Evolutionary conservation across 768 basidiomycete genomes (phyloP).

Genomic region (Naganishia friedmannii): DNA sequence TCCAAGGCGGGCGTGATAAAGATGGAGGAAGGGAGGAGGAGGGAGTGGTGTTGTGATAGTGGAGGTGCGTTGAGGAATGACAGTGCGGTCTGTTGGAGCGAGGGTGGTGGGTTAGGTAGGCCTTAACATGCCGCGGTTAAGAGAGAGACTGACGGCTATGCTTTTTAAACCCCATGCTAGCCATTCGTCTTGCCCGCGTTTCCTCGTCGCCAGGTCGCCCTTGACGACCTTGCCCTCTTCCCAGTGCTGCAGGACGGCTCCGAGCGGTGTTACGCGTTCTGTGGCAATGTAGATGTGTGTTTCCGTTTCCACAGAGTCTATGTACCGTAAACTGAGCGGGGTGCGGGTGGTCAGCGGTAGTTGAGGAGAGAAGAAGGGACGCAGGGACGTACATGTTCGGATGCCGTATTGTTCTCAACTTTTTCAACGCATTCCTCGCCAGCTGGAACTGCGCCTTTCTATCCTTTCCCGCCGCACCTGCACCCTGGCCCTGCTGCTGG

Average conservation of each 20-base stretch:
- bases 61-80: constrained; percentile 82
- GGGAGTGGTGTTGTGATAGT: constrained; percentile 77
- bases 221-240: constrained; percentile 43
- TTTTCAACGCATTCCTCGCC: constrained; percentile 84
- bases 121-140: constrained; percentile 7
- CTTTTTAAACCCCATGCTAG: constrained; percentile 89
- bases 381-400: constrained; percentile 66
- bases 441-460: constrained; percentile 67
- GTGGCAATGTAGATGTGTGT: constrained; percentile 86
- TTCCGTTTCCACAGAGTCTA: constrained; percentile 90
- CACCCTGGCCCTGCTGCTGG: constrained; percentile 41
- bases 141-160: constrained; percentile 22
- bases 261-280: constrained; percentile 79
- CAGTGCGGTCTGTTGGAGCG: constrained; percentile 63
- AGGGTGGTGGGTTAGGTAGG: constrained; percentile 52
- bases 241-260: constrained; percentile 63
- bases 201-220: constrained; percentile 36
- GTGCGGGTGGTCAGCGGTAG: background rate
- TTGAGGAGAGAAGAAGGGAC: background rate
- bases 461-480: constrained; percentile 48
- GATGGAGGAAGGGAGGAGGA: constrained; percentile 57
- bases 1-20: constrained; percentile 92
- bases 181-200: constrained; percentile 74
- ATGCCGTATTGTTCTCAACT: constrained; percentile 85
- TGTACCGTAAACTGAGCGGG: constrained; percentile 66